These are phyloP conservation scores for Trametes sanguinea DNA, from an alignment of 768 basidiomycete species.

Conservation along the genomic window DNA sequence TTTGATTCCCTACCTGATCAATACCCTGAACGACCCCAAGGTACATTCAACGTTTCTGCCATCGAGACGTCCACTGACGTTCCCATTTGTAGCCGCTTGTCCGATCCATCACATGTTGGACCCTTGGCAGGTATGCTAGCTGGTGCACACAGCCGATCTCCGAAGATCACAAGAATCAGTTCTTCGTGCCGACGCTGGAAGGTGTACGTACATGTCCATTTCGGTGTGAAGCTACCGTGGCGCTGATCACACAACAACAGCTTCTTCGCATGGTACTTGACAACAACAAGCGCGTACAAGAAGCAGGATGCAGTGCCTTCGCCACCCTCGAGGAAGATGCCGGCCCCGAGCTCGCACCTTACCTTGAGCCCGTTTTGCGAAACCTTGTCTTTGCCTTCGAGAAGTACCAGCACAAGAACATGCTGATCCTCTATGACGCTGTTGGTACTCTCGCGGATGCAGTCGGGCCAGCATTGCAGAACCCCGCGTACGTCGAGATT, in stretches of 20 bases:
- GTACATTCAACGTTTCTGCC: conserved; percentile 46
- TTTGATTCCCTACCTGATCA: conserved; percentile 90
- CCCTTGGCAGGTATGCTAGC: conserved; percentile 95
- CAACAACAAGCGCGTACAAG: conserved; percentile 98
- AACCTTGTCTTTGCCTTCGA: conserved; percentile 96
- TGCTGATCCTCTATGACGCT: conserved; percentile 98
- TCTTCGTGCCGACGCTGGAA: conserved; percentile 98
- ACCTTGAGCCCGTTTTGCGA: conserved; percentile 90
- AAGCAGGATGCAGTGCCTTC: conserved; percentile 98
- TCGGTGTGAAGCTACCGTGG: not conserved
- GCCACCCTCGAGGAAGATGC: conserved; percentile 99
- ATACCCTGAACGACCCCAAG: conserved; percentile 89
- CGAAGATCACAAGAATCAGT: conserved; percentile 85
- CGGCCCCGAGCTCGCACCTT: conserved; percentile 84
- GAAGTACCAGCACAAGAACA: conserved; percentile 99
- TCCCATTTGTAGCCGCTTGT: conserved; percentile 74
- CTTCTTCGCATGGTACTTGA: conserved; percentile 96
- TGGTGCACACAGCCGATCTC: conserved; percentile 90
- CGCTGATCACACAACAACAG: conserved; percentile 43
- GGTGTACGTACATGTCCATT: conserved; percentile 60
- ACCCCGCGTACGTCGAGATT: conserved; percentile 87
- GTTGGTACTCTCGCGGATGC: conserved; percentile 97
- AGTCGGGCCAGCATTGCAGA: conserved; percentile 85
- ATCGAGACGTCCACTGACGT: too few species aligned
- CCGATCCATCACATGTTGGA: conserved; percentile 99